These are phyloP conservation scores for Zelopaecilomyces penicillatus DNA, from an alignment of 2,329 filamentous ascomycete species.

Conservation along the genomic window DNA sequence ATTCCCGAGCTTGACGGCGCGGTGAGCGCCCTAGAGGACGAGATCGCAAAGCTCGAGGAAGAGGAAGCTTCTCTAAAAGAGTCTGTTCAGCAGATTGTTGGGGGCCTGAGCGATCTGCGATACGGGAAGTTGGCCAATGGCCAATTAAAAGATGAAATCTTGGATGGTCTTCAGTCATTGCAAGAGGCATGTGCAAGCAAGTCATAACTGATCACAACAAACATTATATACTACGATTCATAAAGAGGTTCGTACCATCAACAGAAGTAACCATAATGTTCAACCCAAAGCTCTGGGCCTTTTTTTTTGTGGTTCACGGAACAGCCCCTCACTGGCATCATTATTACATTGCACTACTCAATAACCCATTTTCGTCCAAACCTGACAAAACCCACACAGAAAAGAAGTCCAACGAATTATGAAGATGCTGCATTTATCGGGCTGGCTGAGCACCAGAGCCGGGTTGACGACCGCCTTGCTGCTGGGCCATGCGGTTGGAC, in stretches of 20 bases:
- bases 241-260: slow-evolving; percentile 7
- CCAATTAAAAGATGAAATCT: slow-evolving; percentile 55
- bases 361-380: not conserved
- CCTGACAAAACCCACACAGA: not conserved
- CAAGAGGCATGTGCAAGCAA: slow-evolving; percentile 53
- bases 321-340: no score
- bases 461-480: slow-evolving; percentile 8
- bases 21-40: slow-evolving; percentile 54
- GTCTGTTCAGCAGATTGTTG: slow-evolving; percentile 57
- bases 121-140: slow-evolving; percentile 67
- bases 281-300: not conserved
- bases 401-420: not conserved
- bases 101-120: slow-evolving; percentile 70
- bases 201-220: slow-evolving; percentile 10
- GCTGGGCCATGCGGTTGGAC: slow-evolving; percentile 26
- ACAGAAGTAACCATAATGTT: slow-evolving; percentile 1
- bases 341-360: slow-evolving; percentile 2
- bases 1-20: slow-evolving; percentile 63
- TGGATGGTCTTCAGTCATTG: slow-evolving; percentile 50
- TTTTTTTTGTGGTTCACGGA: no score
- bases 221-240: not conserved
- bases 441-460: slow-evolving; percentile 10
- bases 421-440: not conserved
- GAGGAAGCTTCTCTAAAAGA: slow-evolving; percentile 54
- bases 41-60: slow-evolving; percentile 56